These are phyloP conservation scores for Emergomyces pasteurianus DNA, from an alignment of 2,329 filamentous ascomycete genomes.

Conservation along the genomic window DNA sequence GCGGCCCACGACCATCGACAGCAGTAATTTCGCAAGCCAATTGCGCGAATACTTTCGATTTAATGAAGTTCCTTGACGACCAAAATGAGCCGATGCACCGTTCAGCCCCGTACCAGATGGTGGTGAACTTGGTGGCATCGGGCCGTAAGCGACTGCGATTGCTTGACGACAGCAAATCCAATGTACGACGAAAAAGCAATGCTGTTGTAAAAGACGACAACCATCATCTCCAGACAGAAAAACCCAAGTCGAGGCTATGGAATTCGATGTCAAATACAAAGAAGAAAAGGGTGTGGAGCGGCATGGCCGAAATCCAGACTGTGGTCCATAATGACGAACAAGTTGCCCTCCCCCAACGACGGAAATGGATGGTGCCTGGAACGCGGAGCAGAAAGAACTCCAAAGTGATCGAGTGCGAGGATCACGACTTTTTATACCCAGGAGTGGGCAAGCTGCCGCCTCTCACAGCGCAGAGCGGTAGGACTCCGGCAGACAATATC, in stretches of 20 bases:
- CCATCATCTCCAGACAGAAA: not conserved
- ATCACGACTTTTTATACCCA: slow-evolving; percentile 2
- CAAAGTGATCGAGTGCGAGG: not conserved
- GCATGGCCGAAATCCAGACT: not conserved
- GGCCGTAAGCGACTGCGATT: not conserved
- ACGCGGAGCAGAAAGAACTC: not conserved
- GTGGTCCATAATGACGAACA: not conserved
- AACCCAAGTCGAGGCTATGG: not conserved
- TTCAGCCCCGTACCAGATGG: not conserved
- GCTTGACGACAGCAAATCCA: not conserved
- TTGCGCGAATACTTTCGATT: not conserved
- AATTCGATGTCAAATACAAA: not conserved
- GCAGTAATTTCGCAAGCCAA: not conserved
- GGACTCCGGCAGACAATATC: not conserved
- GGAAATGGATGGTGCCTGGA: not conserved
- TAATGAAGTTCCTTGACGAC: not conserved
- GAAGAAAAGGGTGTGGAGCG: not conserved
- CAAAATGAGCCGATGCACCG: slow-evolving; percentile 1
- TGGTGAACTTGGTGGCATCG: not conserved
- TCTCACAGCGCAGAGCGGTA: not conserved
- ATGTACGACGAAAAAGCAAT: not conserved
- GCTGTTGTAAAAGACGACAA: not conserved
- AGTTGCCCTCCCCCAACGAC: not conserved
- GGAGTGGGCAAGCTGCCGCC: slow-evolving; percentile 1
- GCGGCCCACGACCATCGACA: not conserved